Conservation (phyloP, 2,329 filamentous ascomycete genomes). For the Huntiella moniliformis region DNA sequence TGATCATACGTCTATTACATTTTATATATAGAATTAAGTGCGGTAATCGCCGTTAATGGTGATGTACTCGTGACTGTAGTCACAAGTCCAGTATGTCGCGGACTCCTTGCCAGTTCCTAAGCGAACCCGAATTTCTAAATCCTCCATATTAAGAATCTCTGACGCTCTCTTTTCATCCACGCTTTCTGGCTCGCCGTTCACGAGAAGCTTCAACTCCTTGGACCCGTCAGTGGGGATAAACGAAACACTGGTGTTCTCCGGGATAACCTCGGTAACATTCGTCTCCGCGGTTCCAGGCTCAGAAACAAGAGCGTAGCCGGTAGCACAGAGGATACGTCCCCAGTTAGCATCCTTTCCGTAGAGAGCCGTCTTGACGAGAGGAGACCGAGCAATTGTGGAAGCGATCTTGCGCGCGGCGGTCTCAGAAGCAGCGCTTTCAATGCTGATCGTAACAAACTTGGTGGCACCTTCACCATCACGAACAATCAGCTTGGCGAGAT, state of each 20-base stretch:
- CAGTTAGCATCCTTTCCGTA: slow-evolving; percentile 98
- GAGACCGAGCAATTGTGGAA: slow-evolving; percentile 72
- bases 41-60: slow-evolving; percentile 52
- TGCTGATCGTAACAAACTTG: slow-evolving; percentile 88
- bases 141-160: slow-evolving; percentile 59
- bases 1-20: not conserved
- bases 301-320: slow-evolving; percentile 56
- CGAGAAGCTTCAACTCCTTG: slow-evolving; percentile 54
- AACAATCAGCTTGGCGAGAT: slow-evolving; percentile 81
- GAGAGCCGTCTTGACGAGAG: slow-evolving; percentile 89
- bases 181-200: slow-evolving; percentile 60
- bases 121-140: slow-evolving; percentile 59
- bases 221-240: slow-evolving; percentile 65
- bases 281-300: slow-evolving; percentile 37
- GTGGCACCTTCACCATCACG: slow-evolving; percentile 94
- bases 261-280: slow-evolving; percentile 44
- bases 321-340: slow-evolving; percentile 90
- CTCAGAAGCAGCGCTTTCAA: slow-evolving; percentile 52
- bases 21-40: slow-evolving; percentile 23
- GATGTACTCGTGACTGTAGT: slow-evolving; percentile 67
- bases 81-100: slow-evolving; percentile 68
- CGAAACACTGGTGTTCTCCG: slow-evolving; percentile 56
- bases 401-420: slow-evolving; percentile 61
- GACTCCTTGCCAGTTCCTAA: slow-evolving; percentile 50
- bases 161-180: slow-evolving; percentile 62